Evolutionary conservation across 495 filamentous ascomycete genomes (phyloP).

Genomic region (Neurospora sp.): DNA sequence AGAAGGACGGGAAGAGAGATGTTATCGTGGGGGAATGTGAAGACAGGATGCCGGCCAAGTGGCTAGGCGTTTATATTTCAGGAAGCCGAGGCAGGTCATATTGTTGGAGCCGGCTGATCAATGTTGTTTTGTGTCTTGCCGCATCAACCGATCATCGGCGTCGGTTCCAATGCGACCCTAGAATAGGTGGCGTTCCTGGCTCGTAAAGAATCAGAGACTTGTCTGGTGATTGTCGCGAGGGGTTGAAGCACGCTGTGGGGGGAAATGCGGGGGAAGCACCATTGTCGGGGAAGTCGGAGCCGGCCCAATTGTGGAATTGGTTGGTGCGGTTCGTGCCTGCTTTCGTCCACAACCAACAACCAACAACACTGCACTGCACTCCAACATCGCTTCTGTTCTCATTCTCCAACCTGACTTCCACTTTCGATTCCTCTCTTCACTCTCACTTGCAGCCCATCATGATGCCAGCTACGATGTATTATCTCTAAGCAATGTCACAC

Average conservation of each 20-base stretch:
- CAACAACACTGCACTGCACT: background rate
- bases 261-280: background rate
- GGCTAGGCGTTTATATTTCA: background rate
- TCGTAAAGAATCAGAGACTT: no score
- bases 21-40: background rate
- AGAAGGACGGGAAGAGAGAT: background rate
- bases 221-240: background rate
- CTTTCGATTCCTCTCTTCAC: background rate
- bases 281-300: slow-evolving; percentile 9
- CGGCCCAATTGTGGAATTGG: background rate
- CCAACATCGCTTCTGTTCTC: background rate
- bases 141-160: background rate
- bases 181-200: no score
- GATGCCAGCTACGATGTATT: background rate
- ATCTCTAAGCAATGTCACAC: background rate
- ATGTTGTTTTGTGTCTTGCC: background rate
- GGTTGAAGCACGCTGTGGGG: background rate
- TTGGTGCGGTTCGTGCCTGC: background rate
- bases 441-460: background rate
- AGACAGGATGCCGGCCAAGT: background rate
- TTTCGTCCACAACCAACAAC: background rate
- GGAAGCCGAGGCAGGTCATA: background rate
- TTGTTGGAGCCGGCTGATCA: background rate
- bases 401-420: background rate
- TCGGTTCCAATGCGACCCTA: background rate